phyloP scores from a whole-genome alignment of 1,284 basidiomycete genomes.

The Pulveroboletus sp. region DNA sequence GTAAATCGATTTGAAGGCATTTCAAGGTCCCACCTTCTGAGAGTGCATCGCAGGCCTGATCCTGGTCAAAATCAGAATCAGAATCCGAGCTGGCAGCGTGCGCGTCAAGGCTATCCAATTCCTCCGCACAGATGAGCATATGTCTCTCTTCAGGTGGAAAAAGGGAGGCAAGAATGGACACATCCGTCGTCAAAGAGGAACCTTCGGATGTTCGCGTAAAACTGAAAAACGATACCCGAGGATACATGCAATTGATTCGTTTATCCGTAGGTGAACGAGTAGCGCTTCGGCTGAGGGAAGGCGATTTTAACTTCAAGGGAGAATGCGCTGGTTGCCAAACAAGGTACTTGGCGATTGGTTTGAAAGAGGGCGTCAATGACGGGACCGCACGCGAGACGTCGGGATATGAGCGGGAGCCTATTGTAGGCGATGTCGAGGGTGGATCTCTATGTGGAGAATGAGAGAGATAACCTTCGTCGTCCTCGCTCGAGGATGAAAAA shows the following conservation, averaged over 20 bases:
- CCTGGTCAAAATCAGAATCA: slow-evolving; percentile 35
- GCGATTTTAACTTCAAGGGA: slow-evolving; percentile 14
- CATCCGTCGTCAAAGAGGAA: slow-evolving; percentile 66
- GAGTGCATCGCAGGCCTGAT: slow-evolving; percentile 29
- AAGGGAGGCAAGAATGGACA: slow-evolving; percentile 54
- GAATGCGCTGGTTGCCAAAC: slow-evolving; percentile 27
- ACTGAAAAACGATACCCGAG: slow-evolving; percentile 62
- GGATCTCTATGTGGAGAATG: slow-evolving; percentile 44
- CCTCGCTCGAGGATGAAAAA: slow-evolving; percentile 32
- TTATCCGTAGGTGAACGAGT: slow-evolving; percentile 14
- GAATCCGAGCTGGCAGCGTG: slow-evolving; percentile 28
- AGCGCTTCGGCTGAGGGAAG: slow-evolving; percentile 6
- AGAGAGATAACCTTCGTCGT: slow-evolving; percentile 55
- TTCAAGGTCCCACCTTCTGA: slow-evolving; percentile 42
- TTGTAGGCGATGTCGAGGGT: slow-evolving; percentile 32
- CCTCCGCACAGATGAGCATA: slow-evolving; percentile 69
- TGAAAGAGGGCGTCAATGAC: slow-evolving; percentile 28
- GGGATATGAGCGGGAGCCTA: slow-evolving; percentile 41
- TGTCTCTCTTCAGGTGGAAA: slow-evolving; percentile 66
- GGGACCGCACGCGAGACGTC: slow-evolving; percentile 35
- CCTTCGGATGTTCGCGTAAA: slow-evolving; percentile 75
- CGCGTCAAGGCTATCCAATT: slow-evolving; percentile 55
- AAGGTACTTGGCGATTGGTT: slow-evolving; percentile 35
- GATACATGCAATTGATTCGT: slow-evolving; percentile 7
- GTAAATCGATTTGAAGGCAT: slow-evolving; percentile 68